Conservation (phyloP, 1,284 basidiomycete genomes). For the Marasmius sp. region DNA sequence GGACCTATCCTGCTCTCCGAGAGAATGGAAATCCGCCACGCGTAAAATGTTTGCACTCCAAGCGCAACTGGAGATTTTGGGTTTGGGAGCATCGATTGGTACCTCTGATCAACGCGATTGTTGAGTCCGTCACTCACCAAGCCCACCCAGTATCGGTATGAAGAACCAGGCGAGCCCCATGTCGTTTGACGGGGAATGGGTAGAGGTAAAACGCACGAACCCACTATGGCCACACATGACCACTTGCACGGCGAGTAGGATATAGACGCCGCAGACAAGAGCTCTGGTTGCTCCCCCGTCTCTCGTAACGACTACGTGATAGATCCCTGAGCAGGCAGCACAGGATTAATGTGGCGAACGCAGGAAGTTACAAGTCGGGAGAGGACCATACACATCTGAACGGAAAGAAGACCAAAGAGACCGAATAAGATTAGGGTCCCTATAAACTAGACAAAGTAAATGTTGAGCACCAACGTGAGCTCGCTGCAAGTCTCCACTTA, state of each 20-base stretch:
- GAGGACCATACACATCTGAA: background rate
- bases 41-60: background rate
- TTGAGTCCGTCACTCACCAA: background rate
- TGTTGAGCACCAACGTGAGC: background rate
- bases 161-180: background rate
- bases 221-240: background rate
- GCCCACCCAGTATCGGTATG: background rate
- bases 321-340: background rate
- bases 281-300: background rate
- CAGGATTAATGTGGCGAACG: background rate
- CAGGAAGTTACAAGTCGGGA: background rate
- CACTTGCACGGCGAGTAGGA: background rate
- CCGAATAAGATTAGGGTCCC: background rate
- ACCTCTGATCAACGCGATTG: background rate
- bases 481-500: background rate
- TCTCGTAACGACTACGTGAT: background rate
- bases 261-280: background rate
- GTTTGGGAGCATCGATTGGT: background rate
- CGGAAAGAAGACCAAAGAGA: background rate
- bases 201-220: background rate
- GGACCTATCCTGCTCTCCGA: background rate
- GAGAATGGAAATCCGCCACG: background rate
- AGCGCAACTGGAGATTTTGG: background rate
- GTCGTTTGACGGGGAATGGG: background rate
- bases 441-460: background rate